Percentiles rank a stretch among this genome's conserved stretches.
phyloP scores from a whole-genome alignment of 345 rosid genomes.

The Tarenaya hassleriana region DNA sequence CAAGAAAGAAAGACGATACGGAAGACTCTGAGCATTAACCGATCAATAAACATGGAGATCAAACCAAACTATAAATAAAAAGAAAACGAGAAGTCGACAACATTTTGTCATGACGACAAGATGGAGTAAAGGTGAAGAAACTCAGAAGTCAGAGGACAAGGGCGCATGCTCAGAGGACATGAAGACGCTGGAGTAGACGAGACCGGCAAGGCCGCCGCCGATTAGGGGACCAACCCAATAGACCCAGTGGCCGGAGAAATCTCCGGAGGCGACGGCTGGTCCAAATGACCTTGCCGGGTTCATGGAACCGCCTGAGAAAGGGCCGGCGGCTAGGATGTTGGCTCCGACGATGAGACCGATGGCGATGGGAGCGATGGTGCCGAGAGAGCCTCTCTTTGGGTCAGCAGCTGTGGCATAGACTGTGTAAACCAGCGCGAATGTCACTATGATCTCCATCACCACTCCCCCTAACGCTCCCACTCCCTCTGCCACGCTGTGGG shows the following conservation, averaged over 20 bases:
- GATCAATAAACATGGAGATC: too few relatives aligned
- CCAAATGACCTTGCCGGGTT: slow-evolving; percentile 90
- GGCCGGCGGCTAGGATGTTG: slow-evolving; percentile 87
- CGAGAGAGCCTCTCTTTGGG: slow-evolving; percentile 72
- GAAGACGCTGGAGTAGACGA: slow-evolving; percentile 62
- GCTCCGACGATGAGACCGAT: slow-evolving; percentile 95
- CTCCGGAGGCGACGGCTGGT: slow-evolving; percentile 74
- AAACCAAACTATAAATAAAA: too few relatives aligned
- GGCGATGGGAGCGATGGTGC: slow-evolving; percentile 71
- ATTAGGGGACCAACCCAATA: slow-evolving; percentile 79
- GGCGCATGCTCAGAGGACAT: too few relatives aligned
- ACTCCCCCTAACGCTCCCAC: slow-evolving; percentile 48
- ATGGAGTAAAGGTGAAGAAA: too few relatives aligned
- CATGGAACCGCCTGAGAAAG: slow-evolving; percentile 91
- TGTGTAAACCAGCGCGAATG: slow-evolving; percentile 69
- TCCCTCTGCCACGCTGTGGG: slow-evolving; percentile 65
- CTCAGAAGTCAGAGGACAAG: too few relatives aligned
- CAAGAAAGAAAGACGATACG: too few relatives aligned
- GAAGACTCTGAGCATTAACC: too few relatives aligned
- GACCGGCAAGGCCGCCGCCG: slow-evolving; percentile 83
- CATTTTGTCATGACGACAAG: too few relatives aligned
- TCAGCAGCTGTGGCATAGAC: slow-evolving; percentile 91
- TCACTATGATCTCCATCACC: slow-evolving; percentile 69
- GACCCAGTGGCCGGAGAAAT: slow-evolving; percentile 62
- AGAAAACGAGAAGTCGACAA: too few relatives aligned